phyloP scores from a whole-genome alignment of 1,139 yeast species.

The Debaryomycetaceae sp. region DNA sequence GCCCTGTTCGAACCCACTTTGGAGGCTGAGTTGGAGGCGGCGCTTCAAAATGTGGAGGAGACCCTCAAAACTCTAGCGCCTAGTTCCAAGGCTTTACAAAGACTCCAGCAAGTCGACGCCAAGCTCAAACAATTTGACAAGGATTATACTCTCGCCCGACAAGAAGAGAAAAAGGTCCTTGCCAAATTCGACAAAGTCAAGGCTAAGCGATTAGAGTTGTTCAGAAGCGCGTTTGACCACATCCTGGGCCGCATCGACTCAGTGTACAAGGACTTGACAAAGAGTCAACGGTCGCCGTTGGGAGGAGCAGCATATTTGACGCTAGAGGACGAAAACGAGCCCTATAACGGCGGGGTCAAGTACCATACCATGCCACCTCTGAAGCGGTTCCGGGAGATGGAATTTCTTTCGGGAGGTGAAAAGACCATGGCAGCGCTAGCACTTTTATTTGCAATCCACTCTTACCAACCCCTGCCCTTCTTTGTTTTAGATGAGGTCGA shows the following conservation, averaged over 20 bases:
- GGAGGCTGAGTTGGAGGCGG: constrained; percentile 37
- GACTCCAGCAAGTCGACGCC: constrained; percentile 59
- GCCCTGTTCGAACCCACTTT: constrained; percentile 26
- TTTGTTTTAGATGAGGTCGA: constrained; percentile 95
- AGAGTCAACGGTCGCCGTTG: constrained; percentile 51
- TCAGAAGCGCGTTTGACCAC: constrained; percentile 67
- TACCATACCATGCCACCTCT: constrained; percentile 97
- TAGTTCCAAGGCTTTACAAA: constrained; percentile 68
- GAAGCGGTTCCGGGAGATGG: constrained; percentile 91
- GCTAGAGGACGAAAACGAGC: constrained; percentile 83
- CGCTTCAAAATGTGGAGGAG: constrained; percentile 20
- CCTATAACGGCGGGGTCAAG: constrained; percentile 70
- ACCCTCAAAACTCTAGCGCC: constrained; percentile 61
- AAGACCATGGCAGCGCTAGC: constrained; percentile 96
- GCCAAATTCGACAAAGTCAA: constrained; percentile 53
- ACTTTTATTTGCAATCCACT: constrained; percentile 79
- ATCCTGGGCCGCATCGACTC: constrained; percentile 63
- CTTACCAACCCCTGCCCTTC: constrained; percentile 89
- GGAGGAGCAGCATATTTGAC: constrained; percentile 93
- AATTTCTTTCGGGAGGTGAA: constrained; percentile 90
- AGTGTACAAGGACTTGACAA: constrained; percentile 83
- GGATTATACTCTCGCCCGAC: constrained; percentile 56
- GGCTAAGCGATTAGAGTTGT: constrained; percentile 45
- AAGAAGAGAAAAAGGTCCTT: constrained; percentile 45
- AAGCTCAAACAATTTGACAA: constrained; percentile 51